Conservation (phyloP, 495 filamentous ascomycete genomes). For the Tuber calosporum region DNA sequence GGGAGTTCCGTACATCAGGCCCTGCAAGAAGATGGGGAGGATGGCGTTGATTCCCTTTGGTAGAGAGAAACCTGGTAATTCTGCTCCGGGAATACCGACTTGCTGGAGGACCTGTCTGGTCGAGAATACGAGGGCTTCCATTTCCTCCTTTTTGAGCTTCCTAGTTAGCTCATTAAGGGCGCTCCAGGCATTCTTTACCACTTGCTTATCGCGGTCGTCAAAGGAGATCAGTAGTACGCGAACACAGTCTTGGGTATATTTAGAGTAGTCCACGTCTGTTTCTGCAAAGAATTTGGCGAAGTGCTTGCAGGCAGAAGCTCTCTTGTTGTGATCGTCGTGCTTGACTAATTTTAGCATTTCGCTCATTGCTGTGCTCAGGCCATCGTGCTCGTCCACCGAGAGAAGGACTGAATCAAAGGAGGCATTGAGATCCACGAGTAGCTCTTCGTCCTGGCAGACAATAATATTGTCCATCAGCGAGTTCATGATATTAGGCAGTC, state of each 20-base stretch:
- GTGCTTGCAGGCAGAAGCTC: constrained; percentile 67
- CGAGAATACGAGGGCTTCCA: constrained; percentile 85
- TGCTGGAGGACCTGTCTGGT: constrained; percentile 76
- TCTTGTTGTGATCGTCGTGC: constrained; percentile 81
- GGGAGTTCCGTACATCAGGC: constrained; percentile 86
- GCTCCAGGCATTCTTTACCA: constrained; percentile 88
- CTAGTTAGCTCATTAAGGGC: constrained; percentile 83
- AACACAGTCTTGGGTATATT: constrained; percentile 91
- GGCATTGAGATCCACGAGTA: constrained; percentile 62
- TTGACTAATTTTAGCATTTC: constrained; percentile 80
- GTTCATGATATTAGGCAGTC: constrained; percentile 81
- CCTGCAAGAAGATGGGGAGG: constrained; percentile 93
- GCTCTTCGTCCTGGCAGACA: constrained; percentile 63
- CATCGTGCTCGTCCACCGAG: constrained; percentile 93
- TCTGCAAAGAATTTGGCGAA: constrained; percentile 81
- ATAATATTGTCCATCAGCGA: constrained; percentile 88
- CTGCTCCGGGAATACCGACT: constrained; percentile 76
- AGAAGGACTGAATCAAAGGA: constrained; percentile 82
- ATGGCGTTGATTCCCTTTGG: constrained; percentile 98
- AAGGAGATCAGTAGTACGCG: constrained; percentile 82
- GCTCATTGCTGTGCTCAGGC: constrained; percentile 88
- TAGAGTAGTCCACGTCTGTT: constrained; percentile 77
- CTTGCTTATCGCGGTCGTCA: constrained; percentile 72
- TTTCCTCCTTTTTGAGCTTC: constrained; percentile 89
- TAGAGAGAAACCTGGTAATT: constrained; percentile 80